Evolutionary conservation across 2,329 filamentous ascomycete species (phyloP).

Genomic region (Coccinonectria pachysandricola): DNA sequence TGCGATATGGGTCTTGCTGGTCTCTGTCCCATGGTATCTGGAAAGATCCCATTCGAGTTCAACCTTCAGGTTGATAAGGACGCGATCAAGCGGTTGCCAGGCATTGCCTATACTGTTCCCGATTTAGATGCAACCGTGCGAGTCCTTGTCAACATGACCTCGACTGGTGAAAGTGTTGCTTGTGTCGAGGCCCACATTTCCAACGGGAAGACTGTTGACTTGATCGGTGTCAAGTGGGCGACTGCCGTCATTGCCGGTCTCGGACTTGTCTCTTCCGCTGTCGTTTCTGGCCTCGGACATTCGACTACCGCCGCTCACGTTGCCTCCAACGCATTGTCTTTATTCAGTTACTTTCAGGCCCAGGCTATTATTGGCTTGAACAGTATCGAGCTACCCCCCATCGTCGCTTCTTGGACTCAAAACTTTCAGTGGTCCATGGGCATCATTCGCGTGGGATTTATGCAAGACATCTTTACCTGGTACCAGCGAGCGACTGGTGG

Average conservation of each 20-base stretch:
- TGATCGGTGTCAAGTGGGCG: conserved; percentile 79
- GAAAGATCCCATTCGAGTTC: conserved; percentile 66
- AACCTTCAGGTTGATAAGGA: conserved; percentile 49
- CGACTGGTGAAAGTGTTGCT: conserved; percentile 54
- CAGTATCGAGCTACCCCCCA: conserved; percentile 70
- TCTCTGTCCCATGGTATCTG: conserved; percentile 84
- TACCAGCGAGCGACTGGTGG: conserved; percentile 91
- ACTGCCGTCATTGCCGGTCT: conserved; percentile 81
- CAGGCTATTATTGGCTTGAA: conserved; percentile 87
- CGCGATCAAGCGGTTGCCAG: conserved; percentile 58
- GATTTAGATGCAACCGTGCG: conserved; percentile 81
- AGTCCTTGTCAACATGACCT: conserved; percentile 67
- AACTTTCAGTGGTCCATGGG: conserved; percentile 99
- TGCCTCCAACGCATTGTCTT: conserved; percentile 84
- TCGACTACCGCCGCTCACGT: conserved; percentile 92
- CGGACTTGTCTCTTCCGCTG: conserved; percentile 72
- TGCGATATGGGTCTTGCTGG: conserved; percentile 61
- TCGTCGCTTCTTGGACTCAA: conserved; percentile 88
- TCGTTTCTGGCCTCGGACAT: conserved; percentile 83
- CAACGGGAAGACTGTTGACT: conserved; percentile 86
- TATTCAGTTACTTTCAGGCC: conserved; percentile 89
- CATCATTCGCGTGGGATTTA: conserved; percentile 77
- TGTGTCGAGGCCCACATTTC: conserved; percentile 83
- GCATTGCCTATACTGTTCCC: conserved; percentile 79
- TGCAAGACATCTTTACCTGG: conserved; percentile 87